These are phyloP conservation scores for Orobanche coerulescens DNA, from an alignment of 257 asterid species.

Conservation along the genomic window DNA sequence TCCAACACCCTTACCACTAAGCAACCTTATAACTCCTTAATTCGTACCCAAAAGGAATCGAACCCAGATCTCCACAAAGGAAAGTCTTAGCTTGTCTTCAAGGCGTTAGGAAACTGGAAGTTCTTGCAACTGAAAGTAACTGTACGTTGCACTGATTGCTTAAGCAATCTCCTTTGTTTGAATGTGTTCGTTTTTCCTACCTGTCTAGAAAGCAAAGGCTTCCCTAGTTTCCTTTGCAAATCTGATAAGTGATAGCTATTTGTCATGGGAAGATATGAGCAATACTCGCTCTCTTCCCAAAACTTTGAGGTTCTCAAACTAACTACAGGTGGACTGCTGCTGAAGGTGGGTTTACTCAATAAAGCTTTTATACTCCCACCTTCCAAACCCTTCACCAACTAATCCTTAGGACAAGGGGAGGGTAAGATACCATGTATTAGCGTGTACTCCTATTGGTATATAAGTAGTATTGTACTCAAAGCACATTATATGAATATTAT, in stretches of 20 bases:
- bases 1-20: too few species aligned
- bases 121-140: conserved; percentile 10
- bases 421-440: neutral
- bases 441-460: neutral
- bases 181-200: conserved; percentile 13
- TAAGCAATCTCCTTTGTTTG: conserved; percentile 9
- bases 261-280: conserved; percentile 24
- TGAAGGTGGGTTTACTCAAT: conserved; percentile 17
- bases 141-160: neutral
- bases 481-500: conserved; percentile 1
- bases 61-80: too few species aligned
- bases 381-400: conserved; percentile 10
- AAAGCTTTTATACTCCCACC: conserved; percentile 13
- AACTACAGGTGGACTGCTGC: conserved; percentile 1
- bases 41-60: too few species aligned
- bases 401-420: conserved; percentile 4
- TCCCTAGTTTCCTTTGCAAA: conserved; percentile 13
- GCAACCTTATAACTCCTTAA: too few species aligned
- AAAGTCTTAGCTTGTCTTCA: conserved; percentile 6
- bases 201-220: conserved; percentile 1
- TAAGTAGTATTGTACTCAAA: neutral
- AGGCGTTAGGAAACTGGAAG: conserved; percentile 9
- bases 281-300: too few species aligned
- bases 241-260: conserved; percentile 15
- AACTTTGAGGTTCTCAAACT: conserved; percentile 28